Percentiles rank a stretch among this genome's conserved stretches.
Conservation (phyloP, 108 stramenopile genomes). For the Fragilaria radians region DNA sequence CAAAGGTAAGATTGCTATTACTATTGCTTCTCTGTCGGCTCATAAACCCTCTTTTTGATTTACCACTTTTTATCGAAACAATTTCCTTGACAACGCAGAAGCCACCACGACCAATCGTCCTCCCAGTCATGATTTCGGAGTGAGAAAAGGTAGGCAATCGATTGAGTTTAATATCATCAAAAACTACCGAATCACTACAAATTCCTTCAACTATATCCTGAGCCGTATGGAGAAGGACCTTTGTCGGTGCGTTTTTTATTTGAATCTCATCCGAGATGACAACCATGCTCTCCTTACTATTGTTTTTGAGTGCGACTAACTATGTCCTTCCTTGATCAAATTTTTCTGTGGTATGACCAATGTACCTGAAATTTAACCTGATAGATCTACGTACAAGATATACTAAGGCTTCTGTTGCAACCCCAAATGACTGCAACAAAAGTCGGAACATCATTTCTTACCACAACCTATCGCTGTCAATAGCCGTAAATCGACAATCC, state of each 20-base stretch:
- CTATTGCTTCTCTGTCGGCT: not conserved
- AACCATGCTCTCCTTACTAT: too few species aligned
- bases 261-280: not conserved
- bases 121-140: not conserved
- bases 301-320: too few species aligned
- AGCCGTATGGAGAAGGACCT: not conserved
- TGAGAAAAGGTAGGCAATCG: not conserved
- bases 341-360: too few species aligned
- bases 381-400: too few species aligned
- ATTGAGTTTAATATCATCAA: not conserved
- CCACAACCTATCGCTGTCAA: too few species aligned
- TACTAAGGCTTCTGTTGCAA: too few species aligned
- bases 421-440: too few species aligned
- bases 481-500: too few species aligned
- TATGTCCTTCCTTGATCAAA: too few species aligned
- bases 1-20: not conserved
- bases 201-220: not conserved
- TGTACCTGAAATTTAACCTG: too few species aligned
- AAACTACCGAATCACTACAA: not conserved
- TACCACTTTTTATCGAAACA: not conserved
- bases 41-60: not conserved
- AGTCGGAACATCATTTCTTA: too few species aligned
- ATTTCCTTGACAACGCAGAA: slow-evolving; percentile 1
- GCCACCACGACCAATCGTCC: slow-evolving; percentile 3
- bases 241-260: not conserved